phyloP scores from a whole-genome alignment of 1,284 basidiomycete genomes.

The Ganoderma lingzhi region DNA sequence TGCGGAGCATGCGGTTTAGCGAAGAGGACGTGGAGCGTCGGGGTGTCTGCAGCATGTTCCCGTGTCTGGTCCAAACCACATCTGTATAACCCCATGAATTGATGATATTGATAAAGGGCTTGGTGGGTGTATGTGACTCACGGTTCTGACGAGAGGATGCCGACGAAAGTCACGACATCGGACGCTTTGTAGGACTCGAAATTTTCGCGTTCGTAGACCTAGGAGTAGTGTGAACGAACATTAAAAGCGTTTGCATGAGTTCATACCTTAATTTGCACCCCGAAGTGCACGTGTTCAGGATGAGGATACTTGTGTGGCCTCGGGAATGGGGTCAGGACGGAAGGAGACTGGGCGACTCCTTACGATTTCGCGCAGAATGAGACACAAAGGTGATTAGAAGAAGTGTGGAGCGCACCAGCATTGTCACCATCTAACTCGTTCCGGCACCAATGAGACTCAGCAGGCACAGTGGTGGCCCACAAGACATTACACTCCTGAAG shows the following conservation, averaged over 20 bases:
- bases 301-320: conserved; percentile 68
- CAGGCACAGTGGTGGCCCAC: conserved; percentile 78
- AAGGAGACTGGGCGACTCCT: neutral
- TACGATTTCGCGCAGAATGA: neutral
- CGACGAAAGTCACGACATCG: conserved; percentile 71
- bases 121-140: conserved; percentile 44
- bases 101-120: conserved; percentile 12
- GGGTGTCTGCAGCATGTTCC: conserved; percentile 51
- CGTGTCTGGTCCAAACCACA: conserved; percentile 26
- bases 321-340: neutral
- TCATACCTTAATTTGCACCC: conserved; percentile 72
- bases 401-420: conserved; percentile 12
- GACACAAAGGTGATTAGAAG: neutral
- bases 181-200: conserved; percentile 61
- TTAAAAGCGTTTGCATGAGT: neutral
- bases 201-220: conserved; percentile 64
- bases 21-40: conserved; percentile 77
- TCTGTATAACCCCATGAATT: conserved; percentile 44
- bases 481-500: conserved; percentile 68
- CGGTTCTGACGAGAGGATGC: conserved; percentile 72
- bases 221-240: neutral
- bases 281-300: conserved; percentile 60
- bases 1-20: conserved; percentile 37
- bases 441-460: conserved; percentile 60
- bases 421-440: conserved; percentile 45